Conservation (phyloP, 352 stramenopile genomes). For the Phytophthora pluvialis region DNA sequence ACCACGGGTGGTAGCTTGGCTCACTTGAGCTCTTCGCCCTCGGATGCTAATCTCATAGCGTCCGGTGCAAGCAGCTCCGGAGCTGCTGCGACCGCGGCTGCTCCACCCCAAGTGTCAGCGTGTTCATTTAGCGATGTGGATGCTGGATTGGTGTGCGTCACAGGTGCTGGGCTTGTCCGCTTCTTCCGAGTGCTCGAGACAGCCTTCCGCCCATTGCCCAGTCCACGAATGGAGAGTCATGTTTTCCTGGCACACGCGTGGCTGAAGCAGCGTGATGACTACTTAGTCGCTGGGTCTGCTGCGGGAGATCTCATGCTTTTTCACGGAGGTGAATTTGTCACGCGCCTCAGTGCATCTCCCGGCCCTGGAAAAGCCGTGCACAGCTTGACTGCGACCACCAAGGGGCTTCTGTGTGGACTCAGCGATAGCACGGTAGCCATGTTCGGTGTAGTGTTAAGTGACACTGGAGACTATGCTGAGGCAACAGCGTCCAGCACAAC, state of each 20-base stretch:
- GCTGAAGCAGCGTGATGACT: conserved; percentile 92
- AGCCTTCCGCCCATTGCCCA: conserved; percentile 85
- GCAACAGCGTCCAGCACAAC: conserved; percentile 37
- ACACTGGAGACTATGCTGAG: conserved; percentile 35
- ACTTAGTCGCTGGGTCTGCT: conserved; percentile 85
- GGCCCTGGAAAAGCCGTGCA: conserved; percentile 57
- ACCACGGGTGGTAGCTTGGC: conserved; percentile 30
- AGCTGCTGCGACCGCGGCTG: not conserved
- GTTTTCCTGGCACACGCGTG: conserved; percentile 88
- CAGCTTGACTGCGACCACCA: conserved; percentile 69
- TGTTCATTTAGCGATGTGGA: conserved; percentile 92
- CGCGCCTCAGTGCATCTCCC: conserved; percentile 59
- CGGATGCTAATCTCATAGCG: conserved; percentile 31
- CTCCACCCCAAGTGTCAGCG: conserved; percentile 58
- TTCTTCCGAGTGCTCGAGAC: conserved; percentile 93
- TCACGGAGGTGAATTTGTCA: conserved; percentile 73
- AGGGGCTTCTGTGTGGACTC: conserved; percentile 81
- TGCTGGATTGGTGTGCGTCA: conserved; percentile 87
- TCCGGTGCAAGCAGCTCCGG: conserved; percentile 16
- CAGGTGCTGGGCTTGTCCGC: conserved; percentile 77
- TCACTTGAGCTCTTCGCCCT: conserved; percentile 32
- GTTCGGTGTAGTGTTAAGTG: conserved; percentile 52
- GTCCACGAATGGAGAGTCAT: conserved; percentile 69
- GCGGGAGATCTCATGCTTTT: conserved; percentile 91
- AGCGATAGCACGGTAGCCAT: conserved; percentile 75